Conservation (phyloP, 306 rosid genomes). For the Canavalia ensiformis region DNA sequence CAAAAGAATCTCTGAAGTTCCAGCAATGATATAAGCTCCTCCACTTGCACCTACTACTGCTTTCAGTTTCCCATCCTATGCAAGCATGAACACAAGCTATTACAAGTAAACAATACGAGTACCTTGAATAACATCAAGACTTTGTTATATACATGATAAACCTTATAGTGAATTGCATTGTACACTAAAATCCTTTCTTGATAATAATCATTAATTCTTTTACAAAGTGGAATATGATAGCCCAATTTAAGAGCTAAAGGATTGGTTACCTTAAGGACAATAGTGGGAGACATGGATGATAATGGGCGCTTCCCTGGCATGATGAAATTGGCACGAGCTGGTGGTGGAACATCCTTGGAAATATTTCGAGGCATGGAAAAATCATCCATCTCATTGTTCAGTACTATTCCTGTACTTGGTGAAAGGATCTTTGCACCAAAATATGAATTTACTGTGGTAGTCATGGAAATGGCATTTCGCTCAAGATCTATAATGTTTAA, state of each 20-base stretch:
- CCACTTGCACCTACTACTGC: slow-evolving; percentile 92
- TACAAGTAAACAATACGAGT: slow-evolving; percentile 14
- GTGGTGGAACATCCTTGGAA: slow-evolving; percentile 63
- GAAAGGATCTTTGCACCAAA: slow-evolving; percentile 81
- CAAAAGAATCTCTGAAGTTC: slow-evolving; percentile 72
- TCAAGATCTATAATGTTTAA: slow-evolving; percentile 63
- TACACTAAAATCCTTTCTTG: not conserved
- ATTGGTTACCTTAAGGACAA: slow-evolving; percentile 70
- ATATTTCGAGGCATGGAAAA: slow-evolving; percentile 72
- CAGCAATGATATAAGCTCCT: slow-evolving; percentile 72
- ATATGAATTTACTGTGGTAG: slow-evolving; percentile 70
- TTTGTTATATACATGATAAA: not conserved
- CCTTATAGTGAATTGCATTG: not conserved
- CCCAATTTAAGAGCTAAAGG: slow-evolving; percentile 19
- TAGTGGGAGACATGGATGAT: slow-evolving; percentile 89
- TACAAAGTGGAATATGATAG: slow-evolving; percentile 17
- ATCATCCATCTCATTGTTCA: slow-evolving; percentile 95
- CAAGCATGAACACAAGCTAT: slow-evolving; percentile 22
- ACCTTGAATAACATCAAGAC: not conserved
- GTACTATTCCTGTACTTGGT: slow-evolving; percentile 78
- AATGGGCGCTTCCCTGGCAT: slow-evolving; percentile 84
- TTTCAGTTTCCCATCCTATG: slow-evolving; percentile 69
- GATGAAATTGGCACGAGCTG: slow-evolving; percentile 81
- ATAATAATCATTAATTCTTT: slow-evolving; percentile 13
- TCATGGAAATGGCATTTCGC: slow-evolving; percentile 84